Evolutionary conservation across 345 rosid species (phyloP), one percentile per base, ranked within the genome.

Genomic region (Adansonia digitata): DNA sequence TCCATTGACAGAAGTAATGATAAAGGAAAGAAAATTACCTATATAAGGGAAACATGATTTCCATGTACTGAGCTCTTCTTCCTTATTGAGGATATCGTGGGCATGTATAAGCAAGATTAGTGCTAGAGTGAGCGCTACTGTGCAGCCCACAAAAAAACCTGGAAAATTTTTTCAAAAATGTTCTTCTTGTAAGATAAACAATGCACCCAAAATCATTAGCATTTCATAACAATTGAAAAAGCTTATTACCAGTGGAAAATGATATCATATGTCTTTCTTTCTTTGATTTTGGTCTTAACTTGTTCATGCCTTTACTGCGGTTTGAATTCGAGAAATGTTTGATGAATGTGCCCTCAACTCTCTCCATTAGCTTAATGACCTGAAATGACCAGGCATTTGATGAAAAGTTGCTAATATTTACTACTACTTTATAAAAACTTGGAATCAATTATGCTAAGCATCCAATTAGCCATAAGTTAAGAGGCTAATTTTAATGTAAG

Each of bases 121-220:
- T 27, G 90, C 88, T 43, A 86, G 45, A 9, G 84, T 14, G 9
- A 89, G 87, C 56, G 92, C 85, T 42, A 71, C 66, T 29, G 86
- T 77, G 80, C 90, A 84, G 13, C 93, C 96, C 64, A 82, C 84
- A 6, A 82, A 63, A 52, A 89, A 80, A 53, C 93, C 95, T 91
- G 15, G 4, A 40, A 7, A 11, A n/a, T n/a, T n/a, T n/a, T n/a
- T n/a, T n/a, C n/a, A n/a, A n/a, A n/a, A n/a, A n/a, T n/a, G n/a
- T n/a, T n/a, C n/a, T n/a, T n/a, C n/a, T n/a, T n/a, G n/a, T n/a
- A n/a, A n/a, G n/a, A n/a, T n/a, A n/a, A n/a, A n/a, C n/a, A n/a
- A n/a, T n/a, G n/a, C n/a, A n/a, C n/a, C n/a, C n/a, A n/a, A n/a
- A n/a, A n/a, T n/a, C n/a, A n/a, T n/a, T n/a, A n/a, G n/a, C n/a